Base-by-base conservation (phyloP, 345 rosid species). In the Syzygium aqueum region DNA sequence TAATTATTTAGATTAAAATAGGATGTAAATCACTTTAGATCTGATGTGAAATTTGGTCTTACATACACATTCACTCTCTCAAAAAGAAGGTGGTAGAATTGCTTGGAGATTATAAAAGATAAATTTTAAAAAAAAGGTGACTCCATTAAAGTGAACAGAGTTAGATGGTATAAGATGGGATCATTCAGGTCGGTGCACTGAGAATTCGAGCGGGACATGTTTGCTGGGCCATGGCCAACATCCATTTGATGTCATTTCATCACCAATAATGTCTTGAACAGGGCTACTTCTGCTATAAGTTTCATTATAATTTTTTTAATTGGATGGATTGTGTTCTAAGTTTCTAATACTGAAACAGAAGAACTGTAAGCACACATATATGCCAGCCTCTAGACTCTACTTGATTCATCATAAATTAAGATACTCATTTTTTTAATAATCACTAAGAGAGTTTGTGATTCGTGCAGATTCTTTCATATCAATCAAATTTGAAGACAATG, bases 401-500 rank as follows among this genome's bases (percentile, higher is more conserved):
- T n/a, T 61, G 28, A 5, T 73, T 73, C 82, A 73, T 73, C 82
- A 37, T 33, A 37, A 19, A 33, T 73, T 2, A 40, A 19, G 80
- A 19, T 37, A 19, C 80, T 37, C 80, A 21, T 17, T 0, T n/a
- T 13, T n/a, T n/a, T 61, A n/a, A 61, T n/a, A n/a, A 61, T 61
- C 80, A 73, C 49, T 37, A 9, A 73, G 49, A 37, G 82, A 37
- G 82, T 37, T 73, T 27, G 30, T 28, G 73, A 27, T 21, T 86
- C 88, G 82, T 91, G 87, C 95, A 96, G 99, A 95, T 85, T 95
- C 99, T 2, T 97, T 97, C 86, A 97, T 97, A 89, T 96, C 99
- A 19, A 97, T 97, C 28, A 94, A 95, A 89, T 96, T 97, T 87
- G 99, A 94, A 90, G 91, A 94, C 86, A 94, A 95, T 89, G 99